A percentile compares a stretch with the other conserved stretches of the same genome.
Conservation (phyloP, 2,329 filamentous ascomycete species). For the Neobulgaria alba region DNA sequence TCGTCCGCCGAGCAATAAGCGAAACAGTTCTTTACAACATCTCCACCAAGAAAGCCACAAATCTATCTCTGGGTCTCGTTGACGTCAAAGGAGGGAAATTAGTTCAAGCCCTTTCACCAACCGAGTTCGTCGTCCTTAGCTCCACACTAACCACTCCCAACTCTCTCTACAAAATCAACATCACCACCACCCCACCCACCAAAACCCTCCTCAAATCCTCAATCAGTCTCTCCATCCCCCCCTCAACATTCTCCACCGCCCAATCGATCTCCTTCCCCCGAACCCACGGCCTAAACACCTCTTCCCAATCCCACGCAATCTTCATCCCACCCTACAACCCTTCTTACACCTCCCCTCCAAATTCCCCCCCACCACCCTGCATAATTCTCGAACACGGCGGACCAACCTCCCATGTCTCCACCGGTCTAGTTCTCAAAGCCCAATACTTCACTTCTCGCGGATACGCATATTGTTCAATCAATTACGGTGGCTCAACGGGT, state of each 20-base stretch:
- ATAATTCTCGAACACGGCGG: conserved; percentile 45
- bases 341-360: conserved; percentile 30
- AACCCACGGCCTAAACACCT: conserved; percentile 12
- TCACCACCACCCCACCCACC: conserved; percentile 17
- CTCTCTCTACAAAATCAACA: conserved; percentile 31
- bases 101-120: conserved; percentile 30
- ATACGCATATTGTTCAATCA: conserved; percentile 41
- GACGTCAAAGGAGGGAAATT: conserved; percentile 30
- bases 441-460: conserved; percentile 48
- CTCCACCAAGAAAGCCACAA: conserved; percentile 23
- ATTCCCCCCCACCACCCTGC: conserved; percentile 36
- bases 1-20: conserved; percentile 24
- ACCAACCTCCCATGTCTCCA: conserved; percentile 36
- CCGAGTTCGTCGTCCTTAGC: conserved; percentile 33
- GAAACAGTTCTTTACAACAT: conserved; percentile 34
- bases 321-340: conserved; percentile 42
- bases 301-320: conserved; percentile 26
- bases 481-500: conserved; percentile 44
- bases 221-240: conserved; percentile 27
- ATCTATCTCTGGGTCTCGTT: conserved; percentile 29
- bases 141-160: conserved; percentile 27
- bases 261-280: conserved; percentile 31
- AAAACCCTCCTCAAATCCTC: conserved; percentile 30
- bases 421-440: conserved; percentile 35
- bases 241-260: conserved; percentile 31